Evolutionary conservation across 1,139 yeast genomes (phyloP).

Genomic region (Saccharomyces hybrid): DNA sequence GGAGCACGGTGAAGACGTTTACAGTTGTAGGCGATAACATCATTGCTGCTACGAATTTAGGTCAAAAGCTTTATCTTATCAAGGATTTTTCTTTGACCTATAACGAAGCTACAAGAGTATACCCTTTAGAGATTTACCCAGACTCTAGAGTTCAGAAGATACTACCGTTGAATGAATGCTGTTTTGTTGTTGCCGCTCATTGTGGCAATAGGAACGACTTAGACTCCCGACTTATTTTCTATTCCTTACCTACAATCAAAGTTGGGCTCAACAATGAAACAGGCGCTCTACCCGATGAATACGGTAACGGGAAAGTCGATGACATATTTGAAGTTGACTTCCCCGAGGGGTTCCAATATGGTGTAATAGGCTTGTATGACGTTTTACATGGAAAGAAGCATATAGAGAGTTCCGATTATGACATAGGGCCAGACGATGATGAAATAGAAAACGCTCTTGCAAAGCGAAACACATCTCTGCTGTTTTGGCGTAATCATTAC

Average conservation of each 20-base stretch:
- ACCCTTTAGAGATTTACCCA: background rate
- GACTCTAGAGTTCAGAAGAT: background rate
- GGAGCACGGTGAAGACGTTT: conserved; percentile 11
- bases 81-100: background rate
- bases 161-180: background rate
- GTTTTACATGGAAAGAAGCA: background rate
- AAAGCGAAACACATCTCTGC: background rate
- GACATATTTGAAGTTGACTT: conserved; percentile 9
- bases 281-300: background rate
- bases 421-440: background rate
- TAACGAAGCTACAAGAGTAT: background rate
- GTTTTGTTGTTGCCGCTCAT: background rate
- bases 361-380: background rate
- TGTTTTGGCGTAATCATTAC: background rate
- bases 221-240: background rate
- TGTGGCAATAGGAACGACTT: background rate
- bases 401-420: background rate
- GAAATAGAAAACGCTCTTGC: background rate
- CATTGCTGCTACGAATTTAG: conserved; percentile 7
- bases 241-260: background rate
- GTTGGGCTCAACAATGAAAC: background rate
- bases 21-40: conserved; percentile 12
- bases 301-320: conserved; percentile 8
- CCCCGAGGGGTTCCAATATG: background rate
- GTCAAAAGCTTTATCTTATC: background rate